These are phyloP conservation scores for Claviceps humidiphila DNA, from an alignment of 2,329 filamentous ascomycete genomes.

Conservation along the genomic window DNA sequence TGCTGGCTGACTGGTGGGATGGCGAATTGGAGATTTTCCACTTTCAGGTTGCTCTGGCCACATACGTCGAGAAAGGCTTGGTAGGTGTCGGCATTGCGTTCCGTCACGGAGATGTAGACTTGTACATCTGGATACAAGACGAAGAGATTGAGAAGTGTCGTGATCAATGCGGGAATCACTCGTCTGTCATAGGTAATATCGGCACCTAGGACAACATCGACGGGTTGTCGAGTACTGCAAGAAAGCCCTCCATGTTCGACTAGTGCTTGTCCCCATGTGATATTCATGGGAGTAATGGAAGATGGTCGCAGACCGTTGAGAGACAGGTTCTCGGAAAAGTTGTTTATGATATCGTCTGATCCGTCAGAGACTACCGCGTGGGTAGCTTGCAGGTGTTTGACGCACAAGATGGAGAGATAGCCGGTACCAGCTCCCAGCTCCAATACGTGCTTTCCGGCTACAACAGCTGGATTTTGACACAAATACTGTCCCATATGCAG, in stretches of 20 bases:
- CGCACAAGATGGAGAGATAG: conserved; percentile 59
- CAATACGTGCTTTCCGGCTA: conserved; percentile 45
- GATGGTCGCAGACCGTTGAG: conserved; percentile 50
- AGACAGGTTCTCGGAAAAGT: conserved; percentile 52
- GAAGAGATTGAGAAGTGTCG: conserved; percentile 50
- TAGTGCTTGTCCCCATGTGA: conserved; percentile 52
- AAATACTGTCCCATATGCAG: conserved; percentile 61
- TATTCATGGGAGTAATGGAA: conserved; percentile 35
- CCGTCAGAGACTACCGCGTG: conserved; percentile 61
- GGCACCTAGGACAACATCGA: conserved; percentile 59
- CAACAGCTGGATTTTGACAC: conserved; percentile 28
- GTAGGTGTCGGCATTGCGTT: conserved; percentile 59
- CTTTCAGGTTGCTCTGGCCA: conserved; percentile 28
- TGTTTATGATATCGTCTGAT: conserved; percentile 56
- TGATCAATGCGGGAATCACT: conserved; percentile 49
- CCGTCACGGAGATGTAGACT: conserved; percentile 55
- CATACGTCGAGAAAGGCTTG: conserved; percentile 49
- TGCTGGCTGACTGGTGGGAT: conserved; percentile 29
- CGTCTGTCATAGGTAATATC: conserved; percentile 65
- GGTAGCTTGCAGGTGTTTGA: conserved; percentile 47
- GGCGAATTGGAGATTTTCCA: conserved; percentile 30
- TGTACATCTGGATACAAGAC: conserved; percentile 39
- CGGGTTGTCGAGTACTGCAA: conserved; percentile 32
- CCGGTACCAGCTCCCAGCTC: conserved; percentile 69
- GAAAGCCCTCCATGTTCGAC: conserved; percentile 41